A percentile compares a stretch with the other conserved stretches of the same genome.
These are phyloP conservation scores for Aegilops umbellulata DNA, from an alignment of 176 grass and related monocot species.

Conservation along the genomic window DNA sequence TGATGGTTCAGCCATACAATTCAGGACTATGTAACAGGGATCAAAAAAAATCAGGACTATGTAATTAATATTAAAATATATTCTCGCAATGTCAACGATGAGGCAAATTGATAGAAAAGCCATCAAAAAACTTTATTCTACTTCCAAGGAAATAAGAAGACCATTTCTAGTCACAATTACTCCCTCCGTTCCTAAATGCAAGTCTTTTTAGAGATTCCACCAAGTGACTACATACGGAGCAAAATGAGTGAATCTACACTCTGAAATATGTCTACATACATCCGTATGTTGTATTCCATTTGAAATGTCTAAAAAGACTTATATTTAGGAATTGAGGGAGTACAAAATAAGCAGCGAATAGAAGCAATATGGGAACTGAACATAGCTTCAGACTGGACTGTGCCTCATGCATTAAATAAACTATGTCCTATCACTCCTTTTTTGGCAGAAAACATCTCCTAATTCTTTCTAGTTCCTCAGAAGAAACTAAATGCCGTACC, in stretches of 20 bases:
- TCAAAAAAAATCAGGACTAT: too few relatives aligned
- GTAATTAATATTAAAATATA: not conserved
- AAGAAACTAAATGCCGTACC: slow-evolving; percentile 37
- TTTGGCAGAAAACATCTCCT: not conserved
- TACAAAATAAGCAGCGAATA: not conserved
- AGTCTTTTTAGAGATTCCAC: too few relatives aligned
- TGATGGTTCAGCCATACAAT: not conserved
- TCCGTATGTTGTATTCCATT: too few relatives aligned
- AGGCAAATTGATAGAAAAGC: not conserved
- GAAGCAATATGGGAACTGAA: not conserved
- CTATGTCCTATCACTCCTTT: not conserved
- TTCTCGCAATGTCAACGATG: not conserved
- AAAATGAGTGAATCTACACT: too few relatives aligned
- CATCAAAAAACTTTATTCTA: not conserved
- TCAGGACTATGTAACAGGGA: not conserved
- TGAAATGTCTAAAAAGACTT: too few relatives aligned
- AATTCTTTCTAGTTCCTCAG: not conserved
- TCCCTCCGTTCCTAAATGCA: too few relatives aligned
- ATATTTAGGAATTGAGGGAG: too few relatives aligned
- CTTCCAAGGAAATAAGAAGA: not conserved
- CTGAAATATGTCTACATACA: too few relatives aligned
- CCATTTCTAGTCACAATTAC: not conserved
- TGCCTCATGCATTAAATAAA: not conserved
- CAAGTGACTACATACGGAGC: too few relatives aligned
- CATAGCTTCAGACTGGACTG: not conserved